Evolutionary conservation across 2,329 filamentous ascomycete genomes (phyloP), one percentile per base, ranked within the genome.

Genomic region (Verticillium nonalfalfae): DNA sequence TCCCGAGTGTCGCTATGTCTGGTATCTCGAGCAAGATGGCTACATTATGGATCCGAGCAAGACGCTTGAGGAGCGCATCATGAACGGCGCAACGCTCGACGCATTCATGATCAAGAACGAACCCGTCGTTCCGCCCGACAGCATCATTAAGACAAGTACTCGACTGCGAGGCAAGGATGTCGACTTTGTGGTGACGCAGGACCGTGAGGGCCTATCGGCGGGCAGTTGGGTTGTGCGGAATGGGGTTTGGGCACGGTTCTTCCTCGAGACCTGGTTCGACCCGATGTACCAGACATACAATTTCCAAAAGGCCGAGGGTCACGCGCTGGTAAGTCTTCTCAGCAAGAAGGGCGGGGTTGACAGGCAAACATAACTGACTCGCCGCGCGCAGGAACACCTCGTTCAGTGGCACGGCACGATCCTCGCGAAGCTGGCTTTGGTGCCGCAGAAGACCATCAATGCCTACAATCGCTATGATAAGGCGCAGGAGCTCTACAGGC

Each of bases 341-440:
- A 9, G 58, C 60, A 57, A 57, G 15, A n/a, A n/a, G 45, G 45
- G 7, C 45, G 15, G 7, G 11, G 11, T 11, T 52, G 9, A n/a
- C 26, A 56, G 13, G 14, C 7, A 4, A 11, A 13, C 26, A 6
- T 56, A 26, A 26, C 36, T 52, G 13, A 39, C n/a, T 59, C 36
- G 14, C 15, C 26, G 11, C 57, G 52, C 36, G 13, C 64, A 93
- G 90, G 90, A 94, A 76, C 91, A 95, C 72, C 90, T 94, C 67
- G 86, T 91, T 38, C 94, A 97, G 80, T 99, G 95, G 96, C 95
- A 99, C 72, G 93, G 94, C 34, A 99, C 95, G 0, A 89, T 99
- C 55, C 84, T 99, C 11, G 92, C 94, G 40, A 95, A 93, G 72
- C 79, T 98, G 64, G 93, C 90, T 1, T 81, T 99, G 26, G 82